These are phyloP conservation scores for Inga leiocalycina DNA, from an alignment of 306 rosid species.

Conservation along the genomic window DNA sequence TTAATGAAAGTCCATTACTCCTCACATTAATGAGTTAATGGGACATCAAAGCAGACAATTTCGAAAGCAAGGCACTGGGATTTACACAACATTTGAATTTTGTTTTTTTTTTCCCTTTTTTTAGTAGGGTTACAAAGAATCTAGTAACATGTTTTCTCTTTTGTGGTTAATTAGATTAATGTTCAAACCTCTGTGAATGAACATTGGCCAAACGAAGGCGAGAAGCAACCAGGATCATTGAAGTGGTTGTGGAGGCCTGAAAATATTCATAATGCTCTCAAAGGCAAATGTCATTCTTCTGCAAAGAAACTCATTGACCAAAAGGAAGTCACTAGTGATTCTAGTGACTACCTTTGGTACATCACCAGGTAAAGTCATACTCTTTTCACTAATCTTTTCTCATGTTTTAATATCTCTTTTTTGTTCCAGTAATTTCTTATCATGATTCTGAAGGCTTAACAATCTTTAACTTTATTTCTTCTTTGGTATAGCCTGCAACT, in stretches of 20 bases:
- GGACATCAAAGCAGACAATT: too few species aligned
- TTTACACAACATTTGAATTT: too few species aligned
- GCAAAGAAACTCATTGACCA: conserved; percentile 46
- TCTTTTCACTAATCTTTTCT: neutral
- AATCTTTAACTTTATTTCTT: neutral
- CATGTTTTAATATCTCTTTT: neutral
- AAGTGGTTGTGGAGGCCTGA: conserved; percentile 64
- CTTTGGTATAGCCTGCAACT: conserved; percentile 26
- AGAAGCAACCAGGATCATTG: conserved; percentile 45
- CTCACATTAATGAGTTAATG: too few species aligned
- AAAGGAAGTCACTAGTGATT: conserved; percentile 46
- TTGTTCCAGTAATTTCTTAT: neutral
- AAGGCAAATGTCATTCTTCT: conserved; percentile 27
- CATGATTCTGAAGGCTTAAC: neutral
- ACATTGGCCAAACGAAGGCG: conserved; percentile 40
- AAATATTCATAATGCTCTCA: conserved; percentile 32
- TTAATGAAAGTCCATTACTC: neutral
- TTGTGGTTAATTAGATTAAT: conserved; percentile 41
- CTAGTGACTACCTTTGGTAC: conserved; percentile 66
- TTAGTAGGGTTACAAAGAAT: neutral
- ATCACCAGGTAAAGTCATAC: conserved; percentile 48
- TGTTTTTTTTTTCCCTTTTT: too few species aligned
- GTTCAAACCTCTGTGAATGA: conserved; percentile 57
- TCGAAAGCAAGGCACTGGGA: too few species aligned
- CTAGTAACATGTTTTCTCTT: neutral